phyloP scores from a whole-genome alignment of 129 eudicot genomes.

The Artemisia tridentata region DNA sequence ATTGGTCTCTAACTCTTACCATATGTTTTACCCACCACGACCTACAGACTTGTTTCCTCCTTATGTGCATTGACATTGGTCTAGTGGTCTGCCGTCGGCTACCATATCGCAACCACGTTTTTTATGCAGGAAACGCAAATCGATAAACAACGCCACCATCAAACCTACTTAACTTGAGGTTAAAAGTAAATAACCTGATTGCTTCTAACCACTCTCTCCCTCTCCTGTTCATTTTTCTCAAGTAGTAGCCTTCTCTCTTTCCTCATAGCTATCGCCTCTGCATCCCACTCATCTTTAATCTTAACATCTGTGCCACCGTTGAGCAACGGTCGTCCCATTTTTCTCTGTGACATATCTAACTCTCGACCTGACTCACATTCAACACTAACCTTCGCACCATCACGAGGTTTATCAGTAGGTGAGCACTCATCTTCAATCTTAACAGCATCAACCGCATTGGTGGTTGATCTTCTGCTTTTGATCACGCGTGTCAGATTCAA shows the following conservation, averaged over 20 bases:
- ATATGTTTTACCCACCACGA: neutral
- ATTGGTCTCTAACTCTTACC: neutral
- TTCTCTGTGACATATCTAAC: neutral
- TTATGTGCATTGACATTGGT: too few relatives aligned
- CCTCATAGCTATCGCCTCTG: neutral
- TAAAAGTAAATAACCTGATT: constrained; percentile 30
- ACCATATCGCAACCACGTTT: neutral
- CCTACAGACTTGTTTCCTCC: neutral
- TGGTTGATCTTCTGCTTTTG: constrained; percentile 8
- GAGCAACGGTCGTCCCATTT: neutral
- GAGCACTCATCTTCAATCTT: neutral
- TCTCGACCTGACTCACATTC: neutral
- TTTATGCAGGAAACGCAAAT: constrained; percentile 1
- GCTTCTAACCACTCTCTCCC: constrained; percentile 1
- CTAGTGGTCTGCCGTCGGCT: neutral
- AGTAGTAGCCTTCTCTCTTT: constrained; percentile 5
- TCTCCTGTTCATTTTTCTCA: neutral
- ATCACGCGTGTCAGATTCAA: constrained; percentile 6
- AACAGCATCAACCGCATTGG: neutral
- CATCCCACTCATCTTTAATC: neutral
- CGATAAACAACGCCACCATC: neutral
- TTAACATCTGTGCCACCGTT: neutral
- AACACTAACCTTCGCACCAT: neutral
- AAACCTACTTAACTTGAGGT: constrained; percentile 2
- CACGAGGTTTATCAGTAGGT: neutral